A percentile compares a stretch with the other conserved stretches of the same genome.
phyloP scores from a whole-genome alignment of 106 monocot species.

The Dendrobium nobile region DNA sequence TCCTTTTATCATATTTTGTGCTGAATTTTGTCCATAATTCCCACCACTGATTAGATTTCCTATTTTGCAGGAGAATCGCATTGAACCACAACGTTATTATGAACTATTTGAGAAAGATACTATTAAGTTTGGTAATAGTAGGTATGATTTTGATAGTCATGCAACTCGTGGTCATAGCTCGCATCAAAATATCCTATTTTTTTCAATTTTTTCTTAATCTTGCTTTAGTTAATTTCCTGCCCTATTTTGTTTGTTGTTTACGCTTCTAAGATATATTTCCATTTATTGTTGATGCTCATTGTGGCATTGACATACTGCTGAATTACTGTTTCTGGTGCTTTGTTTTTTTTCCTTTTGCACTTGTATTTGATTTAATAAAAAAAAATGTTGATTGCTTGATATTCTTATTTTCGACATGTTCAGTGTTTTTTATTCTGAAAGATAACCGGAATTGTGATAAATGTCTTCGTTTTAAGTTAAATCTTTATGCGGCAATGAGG shows the following conservation, averaged over 20 bases:
- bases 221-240: not conserved
- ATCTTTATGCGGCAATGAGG: not conserved
- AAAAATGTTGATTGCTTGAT: not conserved
- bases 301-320: not conserved
- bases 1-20: not conserved
- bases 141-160: constrained; percentile 38
- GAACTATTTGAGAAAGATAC: constrained; percentile 95
- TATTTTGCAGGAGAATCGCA: constrained; percentile 32
- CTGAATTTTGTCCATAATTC: not conserved
- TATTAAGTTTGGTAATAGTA: constrained; percentile 95
- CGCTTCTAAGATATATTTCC: not conserved
- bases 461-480: too few relatives aligned
- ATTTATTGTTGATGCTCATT: not conserved
- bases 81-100: constrained; percentile 92
- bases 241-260: not conserved
- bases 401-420: not conserved
- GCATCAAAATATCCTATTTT: not conserved
- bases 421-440: not conserved
- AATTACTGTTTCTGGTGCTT: not conserved
- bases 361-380: not conserved
- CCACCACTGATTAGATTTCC: not conserved
- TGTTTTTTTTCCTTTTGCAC: not conserved
- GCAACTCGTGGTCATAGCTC: not conserved
- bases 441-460: too few relatives aligned
- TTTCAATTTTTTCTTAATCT: not conserved